Base-by-base conservation (phyloP, 768 basidiomycete species). In the Galerina marginata region DNA sequence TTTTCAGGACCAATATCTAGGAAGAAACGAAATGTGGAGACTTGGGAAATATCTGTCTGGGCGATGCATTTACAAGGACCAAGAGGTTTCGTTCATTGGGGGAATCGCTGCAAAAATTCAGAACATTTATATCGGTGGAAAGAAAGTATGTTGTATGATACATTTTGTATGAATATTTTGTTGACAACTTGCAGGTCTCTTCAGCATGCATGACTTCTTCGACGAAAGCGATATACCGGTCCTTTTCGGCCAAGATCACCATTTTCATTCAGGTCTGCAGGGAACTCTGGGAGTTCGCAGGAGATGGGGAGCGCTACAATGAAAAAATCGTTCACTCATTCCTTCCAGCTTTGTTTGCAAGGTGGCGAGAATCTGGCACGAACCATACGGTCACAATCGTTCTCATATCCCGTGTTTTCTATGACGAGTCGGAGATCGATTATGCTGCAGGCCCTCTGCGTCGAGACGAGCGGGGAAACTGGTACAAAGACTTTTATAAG, bases 301-400 rank as follows among this genome's bases (percentile, higher is more conserved):
- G 93, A 38, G 97, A 99, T 62, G 97, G 97, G 23, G 95, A 97
- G 72, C 86, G 96, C 5, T 95, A 91, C 75, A 91, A 93, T 70
- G 97, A 99, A 72, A 99, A 99, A 77, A 92, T 96, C n/a, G 91
- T 96, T 2, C 95, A 98, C 71, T 93, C 95, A 3, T 98, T 98
- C 77, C 85, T 99, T 7, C 95, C 96, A 1, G 85, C 91, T 12
- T 83, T 99, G 3, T 95, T 98, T 67, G 73, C 83, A 10, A 90
- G 88, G 62, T 99, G 95, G 95, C 80, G 84, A 46, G 88, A 91
- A 57, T 83, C 89, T 4, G 87, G 89, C 38, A 93, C 96, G 26
- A 96, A 95, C 54, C 97, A 99, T 69, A 92, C 90, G 7, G 91
- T 96, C 56, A 95, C 95, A 15, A 92, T 99, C 65, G 93, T 98